Evolutionary conservation across 2,329 filamentous ascomycete genomes (phyloP).

Genomic region (Aspergillus proliferans): DNA sequence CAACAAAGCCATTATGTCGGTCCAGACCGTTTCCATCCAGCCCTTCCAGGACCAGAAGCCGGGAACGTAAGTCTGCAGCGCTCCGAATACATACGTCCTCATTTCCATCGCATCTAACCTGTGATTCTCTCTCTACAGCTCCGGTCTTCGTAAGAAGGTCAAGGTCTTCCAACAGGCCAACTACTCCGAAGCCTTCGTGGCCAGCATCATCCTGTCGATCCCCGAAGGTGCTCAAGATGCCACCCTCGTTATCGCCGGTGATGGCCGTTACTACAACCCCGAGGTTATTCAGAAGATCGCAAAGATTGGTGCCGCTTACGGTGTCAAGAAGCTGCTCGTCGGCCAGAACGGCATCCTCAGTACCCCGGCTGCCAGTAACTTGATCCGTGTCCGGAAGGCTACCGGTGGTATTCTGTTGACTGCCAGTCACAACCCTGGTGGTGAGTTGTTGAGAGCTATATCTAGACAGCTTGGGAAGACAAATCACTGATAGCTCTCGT

Average conservation of each 20-base stretch:
- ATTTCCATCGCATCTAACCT: constrained; percentile 8
- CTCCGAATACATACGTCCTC: too few species aligned
- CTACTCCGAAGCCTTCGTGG: constrained; percentile 93
- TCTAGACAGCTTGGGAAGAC: neutral
- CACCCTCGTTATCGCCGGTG: constrained; percentile 92
- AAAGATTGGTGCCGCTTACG: constrained; percentile 93
- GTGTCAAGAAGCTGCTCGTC: constrained; percentile 97
- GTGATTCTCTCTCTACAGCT: constrained; percentile 50
- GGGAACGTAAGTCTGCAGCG: constrained; percentile 71
- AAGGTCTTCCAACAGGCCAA: constrained; percentile 91
- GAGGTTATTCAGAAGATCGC: constrained; percentile 95
- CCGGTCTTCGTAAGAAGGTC: constrained; percentile 98
- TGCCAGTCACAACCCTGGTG: constrained; percentile 96
- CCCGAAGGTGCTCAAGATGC: constrained; percentile 84
- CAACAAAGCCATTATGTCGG: constrained; percentile 54
- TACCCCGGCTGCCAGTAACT: constrained; percentile 89
- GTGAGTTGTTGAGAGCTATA: constrained; percentile 47
- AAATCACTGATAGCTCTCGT: neutral
- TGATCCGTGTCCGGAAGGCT: constrained; percentile 90
- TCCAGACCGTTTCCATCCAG: constrained; percentile 73
- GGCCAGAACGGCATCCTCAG: constrained; percentile 95
- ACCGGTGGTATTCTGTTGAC: constrained; percentile 96
- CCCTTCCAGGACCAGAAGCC: constrained; percentile 96
- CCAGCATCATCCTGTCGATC: constrained; percentile 91
- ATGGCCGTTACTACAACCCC: constrained; percentile 95